phyloP scores from a whole-genome alignment of 2,329 filamentous ascomycete species.

The Truncatella angustata region DNA sequence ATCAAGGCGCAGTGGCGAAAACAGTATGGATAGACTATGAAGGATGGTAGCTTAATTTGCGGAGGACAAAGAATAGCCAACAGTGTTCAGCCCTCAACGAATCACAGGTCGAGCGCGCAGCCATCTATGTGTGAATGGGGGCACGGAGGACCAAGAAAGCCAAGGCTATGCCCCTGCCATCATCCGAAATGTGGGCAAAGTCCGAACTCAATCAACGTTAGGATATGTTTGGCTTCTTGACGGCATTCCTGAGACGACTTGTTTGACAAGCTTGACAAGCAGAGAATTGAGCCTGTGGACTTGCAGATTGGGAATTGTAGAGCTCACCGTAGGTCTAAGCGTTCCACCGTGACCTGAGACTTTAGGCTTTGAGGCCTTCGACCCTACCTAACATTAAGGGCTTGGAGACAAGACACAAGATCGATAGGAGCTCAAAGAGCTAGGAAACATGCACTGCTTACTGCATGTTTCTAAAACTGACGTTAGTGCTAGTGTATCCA shows the following conservation, averaged over 20 bases:
- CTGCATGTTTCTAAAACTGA: neutral
- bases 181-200: slow-evolving; percentile 15
- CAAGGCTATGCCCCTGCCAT: slow-evolving; percentile 13
- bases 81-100: slow-evolving; percentile 13
- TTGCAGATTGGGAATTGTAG: too few species aligned
- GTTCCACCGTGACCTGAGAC: neutral
- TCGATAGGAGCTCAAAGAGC: neutral
- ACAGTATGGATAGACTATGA: neutral
- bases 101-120: slow-evolving; percentile 14
- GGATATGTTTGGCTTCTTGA: too few species aligned
- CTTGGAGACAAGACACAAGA: too few species aligned
- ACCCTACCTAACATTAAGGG: too few species aligned
- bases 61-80: neutral
- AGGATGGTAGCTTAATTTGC: neutral
- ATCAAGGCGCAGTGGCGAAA: neutral
- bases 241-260: too few species aligned
- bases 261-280: too few species aligned
- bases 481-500: neutral
- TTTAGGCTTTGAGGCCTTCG: neutral
- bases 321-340: neutral
- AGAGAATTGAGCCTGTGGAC: too few species aligned
- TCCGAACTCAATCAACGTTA: too few species aligned
- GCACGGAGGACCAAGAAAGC: slow-evolving; percentile 16
- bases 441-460: neutral
- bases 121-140: slow-evolving; percentile 13